Evolutionary conservation across 2,329 filamentous ascomycete genomes (phyloP).

Genomic region (Pseudogymnoascus verrucosus): DNA sequence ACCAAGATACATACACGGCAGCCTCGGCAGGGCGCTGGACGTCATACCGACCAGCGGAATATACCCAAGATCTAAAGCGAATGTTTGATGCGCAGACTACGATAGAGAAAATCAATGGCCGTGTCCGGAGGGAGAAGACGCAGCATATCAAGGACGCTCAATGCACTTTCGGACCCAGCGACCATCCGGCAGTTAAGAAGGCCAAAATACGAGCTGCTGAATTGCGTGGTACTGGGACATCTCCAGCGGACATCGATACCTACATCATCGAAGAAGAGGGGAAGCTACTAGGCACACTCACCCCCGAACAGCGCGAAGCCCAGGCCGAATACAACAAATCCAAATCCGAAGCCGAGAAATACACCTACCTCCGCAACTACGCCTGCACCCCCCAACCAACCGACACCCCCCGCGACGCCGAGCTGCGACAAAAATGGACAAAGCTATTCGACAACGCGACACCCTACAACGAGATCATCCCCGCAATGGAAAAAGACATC

Average conservation of each 20-base stretch:
- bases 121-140: neutral
- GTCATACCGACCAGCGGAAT: neutral
- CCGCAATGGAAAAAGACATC: neutral
- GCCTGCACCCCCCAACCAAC: neutral
- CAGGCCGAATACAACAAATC: neutral
- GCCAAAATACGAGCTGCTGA: neutral
- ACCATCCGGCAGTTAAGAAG: neutral
- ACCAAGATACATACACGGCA: neutral
- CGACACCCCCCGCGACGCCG: neutral
- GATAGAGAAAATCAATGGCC: neutral
- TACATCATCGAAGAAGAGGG: neutral
- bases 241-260: neutral
- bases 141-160: neutral
- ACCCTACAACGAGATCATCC: neutral
- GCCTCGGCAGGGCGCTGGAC: neutral
- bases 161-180: neutral
- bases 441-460: neutral
- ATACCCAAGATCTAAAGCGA: neutral
- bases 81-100: constrained; percentile 1
- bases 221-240: neutral
- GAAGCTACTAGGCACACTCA: neutral
- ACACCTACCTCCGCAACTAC: neutral
- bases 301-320: neutral
- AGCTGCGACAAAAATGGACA: neutral
- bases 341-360: neutral